Evolutionary conservation across 2,329 filamentous ascomycete genomes (phyloP).

Genomic region (Penicillium olsonii): DNA sequence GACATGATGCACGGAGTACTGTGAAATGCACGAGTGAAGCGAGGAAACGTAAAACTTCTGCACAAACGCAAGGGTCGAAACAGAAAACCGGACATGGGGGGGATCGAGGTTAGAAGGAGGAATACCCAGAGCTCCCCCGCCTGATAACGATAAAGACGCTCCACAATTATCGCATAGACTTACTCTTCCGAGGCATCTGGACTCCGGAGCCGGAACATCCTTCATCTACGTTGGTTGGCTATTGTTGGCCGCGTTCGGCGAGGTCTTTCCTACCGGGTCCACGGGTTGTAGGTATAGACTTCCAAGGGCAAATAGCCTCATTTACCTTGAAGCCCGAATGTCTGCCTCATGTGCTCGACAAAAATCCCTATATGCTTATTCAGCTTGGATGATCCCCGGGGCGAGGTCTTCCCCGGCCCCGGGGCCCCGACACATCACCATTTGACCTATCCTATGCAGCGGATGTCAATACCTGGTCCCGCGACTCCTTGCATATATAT

Average conservation of each 20-base stretch:
- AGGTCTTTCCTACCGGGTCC: background rate
- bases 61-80: constrained; percentile 12
- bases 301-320: too few relatives aligned
- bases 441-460: constrained; percentile 32
- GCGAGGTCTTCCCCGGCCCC: background rate
- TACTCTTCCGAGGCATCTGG: constrained; percentile 29
- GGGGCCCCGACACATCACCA: constrained; percentile 12
- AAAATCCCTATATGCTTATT: too few relatives aligned
- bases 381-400: background rate
- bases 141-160: constrained; percentile 24
- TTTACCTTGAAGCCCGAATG: too few relatives aligned
- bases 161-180: constrained; percentile 32
- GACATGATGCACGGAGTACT: constrained; percentile 36
- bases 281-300: too few relatives aligned
- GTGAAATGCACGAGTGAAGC: constrained; percentile 25
- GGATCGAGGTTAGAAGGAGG: background rate
- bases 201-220: background rate
- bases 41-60: constrained; percentile 5
- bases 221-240: background rate
- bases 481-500: constrained; percentile 68
- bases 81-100: constrained; percentile 14
- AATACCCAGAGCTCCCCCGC: constrained; percentile 15
- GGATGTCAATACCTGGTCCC: constrained; percentile 65
- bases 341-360: too few relatives aligned
- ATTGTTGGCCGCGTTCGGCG: background rate